These are phyloP conservation scores for Xylariaceae sp. DNA, from an alignment of 2,329 filamentous ascomycete species.

Conservation along the genomic window DNA sequence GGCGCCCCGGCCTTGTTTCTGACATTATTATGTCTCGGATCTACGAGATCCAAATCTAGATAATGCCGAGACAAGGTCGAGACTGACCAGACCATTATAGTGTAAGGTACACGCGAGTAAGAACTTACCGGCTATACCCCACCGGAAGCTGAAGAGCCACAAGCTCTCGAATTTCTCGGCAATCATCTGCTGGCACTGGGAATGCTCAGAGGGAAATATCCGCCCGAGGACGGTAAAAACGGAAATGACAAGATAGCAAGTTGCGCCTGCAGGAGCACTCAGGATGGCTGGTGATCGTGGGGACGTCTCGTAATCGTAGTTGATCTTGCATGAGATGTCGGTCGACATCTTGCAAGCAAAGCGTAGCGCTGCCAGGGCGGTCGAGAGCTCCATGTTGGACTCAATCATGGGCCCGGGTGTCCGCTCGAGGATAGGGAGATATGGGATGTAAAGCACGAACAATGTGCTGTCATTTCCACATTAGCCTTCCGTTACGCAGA, in stretches of 20 bases:
- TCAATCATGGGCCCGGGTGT: conserved; percentile 9
- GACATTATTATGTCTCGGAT: too few relatives aligned
- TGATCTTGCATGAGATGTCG: conserved; percentile 30
- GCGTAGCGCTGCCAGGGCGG: conserved; percentile 25
- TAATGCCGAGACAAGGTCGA: neutral
- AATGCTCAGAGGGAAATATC: conserved; percentile 26
- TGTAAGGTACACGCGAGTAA: neutral
- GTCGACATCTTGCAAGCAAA: conserved; percentile 30
- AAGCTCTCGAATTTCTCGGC: conserved; percentile 30
- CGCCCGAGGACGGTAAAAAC: conserved; percentile 21
- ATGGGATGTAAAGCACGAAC: conserved; percentile 29
- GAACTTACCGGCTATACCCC: conserved; percentile 29
- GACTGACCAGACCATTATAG: neutral
- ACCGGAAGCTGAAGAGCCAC: conserved; percentile 26
- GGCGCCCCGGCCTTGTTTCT: too few relatives aligned
- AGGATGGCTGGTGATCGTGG: conserved; percentile 22
- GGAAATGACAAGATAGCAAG: conserved; percentile 28
- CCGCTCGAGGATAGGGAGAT: conserved; percentile 24
- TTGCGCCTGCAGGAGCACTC: conserved; percentile 27
- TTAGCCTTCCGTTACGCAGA: neutral
- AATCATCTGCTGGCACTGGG: conserved; percentile 23
- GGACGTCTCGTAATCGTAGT: conserved; percentile 17
- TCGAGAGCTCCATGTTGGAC: conserved; percentile 16
- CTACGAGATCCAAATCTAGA: neutral
- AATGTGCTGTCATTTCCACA: conserved; percentile 15